Percentiles rank a stretch among this genome's conserved stretches.
Conservation (phyloP, 1,284 basidiomycete species). For the Tilletia setariae region DNA sequence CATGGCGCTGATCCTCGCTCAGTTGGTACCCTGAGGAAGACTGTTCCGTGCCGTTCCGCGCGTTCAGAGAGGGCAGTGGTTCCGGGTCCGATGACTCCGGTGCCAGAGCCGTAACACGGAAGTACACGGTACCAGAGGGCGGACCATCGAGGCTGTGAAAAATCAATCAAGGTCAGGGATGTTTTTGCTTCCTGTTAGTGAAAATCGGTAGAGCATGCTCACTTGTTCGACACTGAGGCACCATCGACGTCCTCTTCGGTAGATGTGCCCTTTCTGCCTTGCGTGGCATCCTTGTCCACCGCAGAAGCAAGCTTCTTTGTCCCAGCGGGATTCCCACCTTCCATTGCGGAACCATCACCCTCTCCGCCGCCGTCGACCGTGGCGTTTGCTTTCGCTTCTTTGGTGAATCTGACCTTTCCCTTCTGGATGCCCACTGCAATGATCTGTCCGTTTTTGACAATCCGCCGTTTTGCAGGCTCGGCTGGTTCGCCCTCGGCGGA, state of each 20-base stretch:
- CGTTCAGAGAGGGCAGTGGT: constrained; percentile 36
- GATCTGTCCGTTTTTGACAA: constrained; percentile 77
- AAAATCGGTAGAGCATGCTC: no score
- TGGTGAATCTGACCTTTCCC: constrained; percentile 52
- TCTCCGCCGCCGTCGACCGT: constrained; percentile 35
- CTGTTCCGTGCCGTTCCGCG: no score
- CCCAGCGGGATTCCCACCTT: no score
- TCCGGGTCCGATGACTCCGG: constrained; percentile 61
- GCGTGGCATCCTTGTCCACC: no score
- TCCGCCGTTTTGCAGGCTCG: constrained; percentile 55
- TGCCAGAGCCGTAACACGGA: constrained; percentile 71
- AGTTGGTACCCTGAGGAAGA: no score
- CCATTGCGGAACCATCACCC: background rate
- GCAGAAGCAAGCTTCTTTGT: no score
- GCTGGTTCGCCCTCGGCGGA: background rate
- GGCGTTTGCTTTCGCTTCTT: constrained; percentile 30
- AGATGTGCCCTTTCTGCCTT: no score
- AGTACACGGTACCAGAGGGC: constrained; percentile 64
- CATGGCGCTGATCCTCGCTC: no score
- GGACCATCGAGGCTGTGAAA: background rate
- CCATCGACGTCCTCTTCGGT: no score
- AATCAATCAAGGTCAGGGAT: background rate
- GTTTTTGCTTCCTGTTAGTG: no score
- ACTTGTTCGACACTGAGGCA: no score
- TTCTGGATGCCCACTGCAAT: constrained; percentile 69